A percentile compares a stretch with the other conserved stretches of the same genome.
These are phyloP conservation scores for Aspergillus transmontanensis DNA, from an alignment of 2,329 filamentous ascomycete species.

Conservation along the genomic window DNA sequence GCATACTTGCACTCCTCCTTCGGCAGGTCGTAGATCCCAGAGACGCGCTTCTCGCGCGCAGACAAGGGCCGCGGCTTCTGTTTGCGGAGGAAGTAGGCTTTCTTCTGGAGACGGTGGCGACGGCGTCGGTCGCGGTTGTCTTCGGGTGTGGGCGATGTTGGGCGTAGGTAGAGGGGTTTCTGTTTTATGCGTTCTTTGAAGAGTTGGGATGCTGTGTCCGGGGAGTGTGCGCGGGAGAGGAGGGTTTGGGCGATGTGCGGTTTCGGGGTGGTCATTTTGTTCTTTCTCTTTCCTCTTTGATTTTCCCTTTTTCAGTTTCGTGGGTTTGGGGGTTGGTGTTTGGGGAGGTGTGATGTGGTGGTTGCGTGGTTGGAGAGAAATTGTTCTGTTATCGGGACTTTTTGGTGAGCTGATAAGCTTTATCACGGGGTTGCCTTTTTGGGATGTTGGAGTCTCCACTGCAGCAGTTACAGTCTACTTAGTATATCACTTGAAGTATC, in stretches of 20 bases:
- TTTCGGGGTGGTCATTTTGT: constrained; percentile 28
- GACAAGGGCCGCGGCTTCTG: constrained; percentile 71
- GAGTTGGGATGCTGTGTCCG: constrained; percentile 69
- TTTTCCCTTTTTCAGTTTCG: neutral
- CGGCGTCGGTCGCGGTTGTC: constrained; percentile 58
- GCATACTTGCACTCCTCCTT: constrained; percentile 69
- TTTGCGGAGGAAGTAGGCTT: constrained; percentile 49
- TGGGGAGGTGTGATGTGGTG: neutral
- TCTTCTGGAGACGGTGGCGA: constrained; percentile 50
- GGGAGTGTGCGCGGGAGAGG: constrained; percentile 76
- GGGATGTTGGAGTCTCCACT: neutral
- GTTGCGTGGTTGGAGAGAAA: neutral
- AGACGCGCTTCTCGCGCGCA: constrained; percentile 72
- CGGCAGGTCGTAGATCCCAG: constrained; percentile 75
- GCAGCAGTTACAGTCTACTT: no score
- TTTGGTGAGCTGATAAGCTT: neutral
- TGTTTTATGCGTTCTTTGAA: constrained; percentile 81
- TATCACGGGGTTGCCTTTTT: neutral
- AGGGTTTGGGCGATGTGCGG: constrained; percentile 62
- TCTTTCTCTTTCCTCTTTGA: neutral
- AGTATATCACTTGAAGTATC: neutral
- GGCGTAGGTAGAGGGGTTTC: constrained; percentile 76
- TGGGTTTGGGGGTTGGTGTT: neutral
- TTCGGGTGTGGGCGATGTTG: constrained; percentile 68
- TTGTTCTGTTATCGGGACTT: neutral